phyloP scores from a whole-genome alignment of 2,329 filamentous ascomycete genomes.

The Aspergillus fijiensis region DNA sequence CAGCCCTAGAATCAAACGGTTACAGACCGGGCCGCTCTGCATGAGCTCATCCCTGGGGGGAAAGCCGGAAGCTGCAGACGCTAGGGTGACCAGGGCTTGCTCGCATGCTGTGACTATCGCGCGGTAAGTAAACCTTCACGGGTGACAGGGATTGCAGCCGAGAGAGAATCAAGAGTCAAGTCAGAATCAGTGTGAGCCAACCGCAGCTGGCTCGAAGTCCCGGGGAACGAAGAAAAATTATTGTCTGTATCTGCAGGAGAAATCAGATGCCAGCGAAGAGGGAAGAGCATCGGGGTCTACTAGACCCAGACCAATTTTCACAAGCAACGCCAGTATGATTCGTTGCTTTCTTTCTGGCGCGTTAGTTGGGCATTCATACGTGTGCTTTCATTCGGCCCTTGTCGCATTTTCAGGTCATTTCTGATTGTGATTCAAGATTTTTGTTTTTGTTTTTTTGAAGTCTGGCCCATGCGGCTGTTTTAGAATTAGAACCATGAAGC shows the following conservation, averaged over 20 bases:
- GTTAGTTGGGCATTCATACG: slow-evolving; percentile 44
- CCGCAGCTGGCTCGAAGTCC: slow-evolving; percentile 1
- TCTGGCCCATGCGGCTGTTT: background rate
- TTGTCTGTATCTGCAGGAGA: slow-evolving; percentile 26
- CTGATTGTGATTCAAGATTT: slow-evolving; percentile 6
- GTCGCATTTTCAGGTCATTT: background rate
- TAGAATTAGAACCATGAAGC: background rate
- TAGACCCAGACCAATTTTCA: slow-evolving; percentile 16
- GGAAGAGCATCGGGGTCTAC: slow-evolving; percentile 12
- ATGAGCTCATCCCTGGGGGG: slow-evolving; percentile 19
- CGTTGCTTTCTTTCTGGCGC: slow-evolving; percentile 32
- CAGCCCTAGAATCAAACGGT: slow-evolving; percentile 22
- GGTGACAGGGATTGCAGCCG: background rate
- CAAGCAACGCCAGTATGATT: slow-evolving; percentile 27
- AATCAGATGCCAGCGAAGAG: slow-evolving; percentile 28
- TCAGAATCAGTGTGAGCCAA: background rate
- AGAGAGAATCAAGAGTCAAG: slow-evolving; percentile 2
- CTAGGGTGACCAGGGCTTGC: slow-evolving; percentile 14
- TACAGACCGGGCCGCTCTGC: slow-evolving; percentile 31
- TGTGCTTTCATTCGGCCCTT: slow-evolving; percentile 25
- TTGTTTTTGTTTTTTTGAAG: background rate
- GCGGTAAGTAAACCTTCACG: background rate
- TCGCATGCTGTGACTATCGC: slow-evolving; percentile 1
- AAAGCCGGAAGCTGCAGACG: slow-evolving; percentile 14
- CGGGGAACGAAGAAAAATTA: background rate